A percentile compares a stretch with the other conserved stretches of the same genome.
Conservation (phyloP, 192 early-diverging fungal genomes). For the Podila horticola region DNA sequence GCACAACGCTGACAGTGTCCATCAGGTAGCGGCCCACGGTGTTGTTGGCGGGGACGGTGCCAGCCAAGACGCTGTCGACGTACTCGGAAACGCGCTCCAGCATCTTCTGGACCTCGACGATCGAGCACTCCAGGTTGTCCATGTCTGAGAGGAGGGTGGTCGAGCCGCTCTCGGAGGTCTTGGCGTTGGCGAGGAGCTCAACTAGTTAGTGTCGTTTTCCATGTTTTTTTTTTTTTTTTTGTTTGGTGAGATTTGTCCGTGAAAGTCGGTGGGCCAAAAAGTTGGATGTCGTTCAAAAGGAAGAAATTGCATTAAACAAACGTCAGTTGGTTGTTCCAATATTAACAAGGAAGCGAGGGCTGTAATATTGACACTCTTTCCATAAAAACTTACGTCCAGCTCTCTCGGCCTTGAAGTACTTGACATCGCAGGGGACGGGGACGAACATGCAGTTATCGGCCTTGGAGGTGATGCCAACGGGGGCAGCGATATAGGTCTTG, state of each 20-base stretch:
- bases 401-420: constrained; percentile 92
- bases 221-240: not conserved
- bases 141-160: constrained; percentile 84
- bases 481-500: constrained; percentile 79
- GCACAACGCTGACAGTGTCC: constrained; percentile 92
- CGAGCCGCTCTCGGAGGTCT: constrained; percentile 59
- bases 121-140: constrained; percentile 86
- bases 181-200: constrained; percentile 74
- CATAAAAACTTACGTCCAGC: constrained; percentile 72
- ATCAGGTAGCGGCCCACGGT: constrained; percentile 91
- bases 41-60: constrained; percentile 71
- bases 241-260: no score
- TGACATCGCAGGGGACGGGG: constrained; percentile 87
- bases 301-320: not conserved
- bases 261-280: no score
- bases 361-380: no score
- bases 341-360: not conserved
- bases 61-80: constrained; percentile 77
- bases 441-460: constrained; percentile 92
- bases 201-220: constrained; percentile 50
- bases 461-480: constrained; percentile 75
- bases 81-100: constrained; percentile 84
- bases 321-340: not conserved
- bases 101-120: constrained; percentile 84
- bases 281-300: not conserved